Conservation (phyloP, 2,329 filamentous ascomycete species). For the Cladorrhinum sp. region DNA sequence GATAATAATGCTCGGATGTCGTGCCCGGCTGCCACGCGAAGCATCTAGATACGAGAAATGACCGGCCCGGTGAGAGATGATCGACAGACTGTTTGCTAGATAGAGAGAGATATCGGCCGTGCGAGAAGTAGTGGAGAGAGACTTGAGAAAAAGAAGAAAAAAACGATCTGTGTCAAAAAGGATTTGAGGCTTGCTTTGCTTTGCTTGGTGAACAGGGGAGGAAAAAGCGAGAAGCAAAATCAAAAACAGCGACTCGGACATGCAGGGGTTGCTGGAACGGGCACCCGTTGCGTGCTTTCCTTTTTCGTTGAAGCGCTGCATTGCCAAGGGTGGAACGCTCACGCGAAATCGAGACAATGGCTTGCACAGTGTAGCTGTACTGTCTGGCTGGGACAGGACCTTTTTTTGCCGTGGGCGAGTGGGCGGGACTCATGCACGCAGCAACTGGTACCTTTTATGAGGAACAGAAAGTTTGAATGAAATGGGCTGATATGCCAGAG, state of each 20-base stretch:
- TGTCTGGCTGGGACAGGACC: not conserved
- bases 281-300: conserved; percentile 16
- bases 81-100: not conserved
- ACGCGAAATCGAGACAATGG: conserved; percentile 6
- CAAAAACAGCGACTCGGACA: conserved; percentile 1
- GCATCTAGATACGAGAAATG: not conserved
- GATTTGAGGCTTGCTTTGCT: not conserved
- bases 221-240: not conserved
- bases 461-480: not conserved
- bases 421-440: not conserved
- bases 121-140: not conserved
- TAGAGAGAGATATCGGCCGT: not conserved
- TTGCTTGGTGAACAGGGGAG: not conserved
- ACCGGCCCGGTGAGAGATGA: not conserved
- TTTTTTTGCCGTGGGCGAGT: not conserved
- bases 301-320: conserved; percentile 16
- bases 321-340: conserved; percentile 14
- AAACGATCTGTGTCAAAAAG: not conserved
- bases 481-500: not conserved
- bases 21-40: not conserved
- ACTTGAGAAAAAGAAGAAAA: no score
- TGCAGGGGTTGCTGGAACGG: conserved; percentile 16
- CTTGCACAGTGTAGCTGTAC: conserved; percentile 17
- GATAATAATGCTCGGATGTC: not conserved
- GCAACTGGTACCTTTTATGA: not conserved